Evolutionary conservation across 495 filamentous ascomycete genomes (phyloP).

Genomic region (Geopyxis carbonaria): DNA sequence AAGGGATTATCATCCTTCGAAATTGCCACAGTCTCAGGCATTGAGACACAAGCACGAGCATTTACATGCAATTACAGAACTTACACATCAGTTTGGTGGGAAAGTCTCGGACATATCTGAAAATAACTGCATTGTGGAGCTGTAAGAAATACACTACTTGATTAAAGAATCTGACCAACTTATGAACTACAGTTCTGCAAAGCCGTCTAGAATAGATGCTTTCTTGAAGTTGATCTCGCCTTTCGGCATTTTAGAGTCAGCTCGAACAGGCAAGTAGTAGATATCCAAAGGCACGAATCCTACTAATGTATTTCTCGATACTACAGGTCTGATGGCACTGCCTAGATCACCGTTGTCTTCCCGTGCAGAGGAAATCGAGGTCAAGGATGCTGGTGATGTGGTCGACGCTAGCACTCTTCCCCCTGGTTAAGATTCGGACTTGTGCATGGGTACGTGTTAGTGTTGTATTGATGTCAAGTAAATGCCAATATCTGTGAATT

Average conservation of each 20-base stretch:
- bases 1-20: constrained; percentile 68
- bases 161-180: neutral
- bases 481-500: no score
- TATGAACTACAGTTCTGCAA: constrained; percentile 54
- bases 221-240: constrained; percentile 90
- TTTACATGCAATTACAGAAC: constrained; percentile 78
- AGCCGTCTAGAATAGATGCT: constrained; percentile 82
- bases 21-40: constrained; percentile 68
- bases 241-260: constrained; percentile 94
- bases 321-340: constrained; percentile 71
- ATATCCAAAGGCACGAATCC: neutral
- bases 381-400: constrained; percentile 76
- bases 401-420: constrained; percentile 87
- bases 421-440: constrained; percentile 88
- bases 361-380: constrained; percentile 50
- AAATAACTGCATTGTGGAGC: constrained; percentile 93
- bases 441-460: no score
- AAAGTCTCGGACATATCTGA: constrained; percentile 96
- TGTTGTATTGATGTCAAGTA: no score
- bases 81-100: constrained; percentile 92
- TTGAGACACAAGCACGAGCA: constrained; percentile 94
- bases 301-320: constrained; percentile 10
- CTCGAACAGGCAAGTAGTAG: constrained; percentile 43
- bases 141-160: constrained; percentile 41
- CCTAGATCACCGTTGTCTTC: constrained; percentile 77